Conservation (phyloP, 768 basidiomycete genomes). For the Mycena olivaceomarginata region DNA sequence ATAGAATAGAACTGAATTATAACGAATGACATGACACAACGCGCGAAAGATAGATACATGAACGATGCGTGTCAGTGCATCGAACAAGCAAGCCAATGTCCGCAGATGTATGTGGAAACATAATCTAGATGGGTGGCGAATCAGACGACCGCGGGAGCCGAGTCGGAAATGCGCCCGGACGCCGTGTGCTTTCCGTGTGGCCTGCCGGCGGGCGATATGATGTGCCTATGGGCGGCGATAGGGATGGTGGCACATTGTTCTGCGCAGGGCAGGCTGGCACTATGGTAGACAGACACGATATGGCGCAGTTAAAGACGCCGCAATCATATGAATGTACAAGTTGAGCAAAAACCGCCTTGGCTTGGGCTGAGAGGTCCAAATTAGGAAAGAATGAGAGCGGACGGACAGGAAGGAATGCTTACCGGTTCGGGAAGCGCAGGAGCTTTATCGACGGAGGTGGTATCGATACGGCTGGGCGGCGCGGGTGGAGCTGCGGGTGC, state of each 20-base stretch:
- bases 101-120: slow-evolving; percentile 30
- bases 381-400: slow-evolving; percentile 22
- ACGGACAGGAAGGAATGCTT: slow-evolving; percentile 8
- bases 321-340: slow-evolving; percentile 34
- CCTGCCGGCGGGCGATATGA: background rate
- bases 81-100: slow-evolving; percentile 22
- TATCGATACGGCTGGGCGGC: slow-evolving; percentile 32
- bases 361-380: slow-evolving; percentile 27
- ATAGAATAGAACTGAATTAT: slow-evolving; percentile 5
- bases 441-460: slow-evolving; percentile 32
- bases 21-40: slow-evolving; percentile 38
- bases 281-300: background rate
- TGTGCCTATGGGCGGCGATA: slow-evolving; percentile 30
- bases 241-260: background rate
- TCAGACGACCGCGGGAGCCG: slow-evolving; percentile 20
- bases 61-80: slow-evolving; percentile 19
- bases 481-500: slow-evolving; percentile 38
- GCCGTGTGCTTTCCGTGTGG: slow-evolving; percentile 26
- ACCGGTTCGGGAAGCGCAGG: slow-evolving; percentile 23
- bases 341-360: background rate
- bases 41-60: slow-evolving; percentile 14
- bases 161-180: slow-evolving; percentile 11
- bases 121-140: slow-evolving; percentile 19
- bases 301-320: slow-evolving; percentile 19
- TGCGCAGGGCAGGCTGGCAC: background rate